Evolutionary conservation across 176 grass and related monocot genomes (phyloP).

Genomic region (Elymus sibiricus): DNA sequence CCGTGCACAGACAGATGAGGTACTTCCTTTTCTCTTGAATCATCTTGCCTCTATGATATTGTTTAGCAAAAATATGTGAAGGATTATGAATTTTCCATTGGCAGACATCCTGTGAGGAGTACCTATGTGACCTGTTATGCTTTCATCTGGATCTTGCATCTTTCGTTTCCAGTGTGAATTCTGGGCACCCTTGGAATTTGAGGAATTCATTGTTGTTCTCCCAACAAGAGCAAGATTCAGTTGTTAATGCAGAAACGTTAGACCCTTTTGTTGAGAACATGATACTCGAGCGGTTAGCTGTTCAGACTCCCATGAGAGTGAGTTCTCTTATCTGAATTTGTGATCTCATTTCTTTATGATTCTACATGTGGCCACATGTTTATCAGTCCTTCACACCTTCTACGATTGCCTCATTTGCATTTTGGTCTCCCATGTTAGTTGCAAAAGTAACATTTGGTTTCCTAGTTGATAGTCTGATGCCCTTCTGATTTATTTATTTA

Average conservation of each 20-base stretch:
- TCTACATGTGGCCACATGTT: conserved; percentile 19
- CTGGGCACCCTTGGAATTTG: conserved; percentile 61
- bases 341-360: conserved; percentile 24
- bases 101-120: conserved; percentile 77
- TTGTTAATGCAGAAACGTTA: conserved; percentile 46
- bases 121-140: conserved; percentile 92
- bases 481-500: neutral
- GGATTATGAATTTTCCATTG: conserved; percentile 36
- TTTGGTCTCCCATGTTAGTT: neutral
- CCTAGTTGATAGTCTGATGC: neutral
- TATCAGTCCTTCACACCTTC: conserved; percentile 12
- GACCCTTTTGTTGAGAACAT: conserved; percentile 97
- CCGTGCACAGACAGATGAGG: conserved; percentile 60
- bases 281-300: conserved; percentile 83
- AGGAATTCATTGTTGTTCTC: conserved; percentile 72
- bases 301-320: conserved; percentile 91
- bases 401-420: neutral
- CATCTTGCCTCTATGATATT: conserved; percentile 14
- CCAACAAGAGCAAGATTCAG: conserved; percentile 51
- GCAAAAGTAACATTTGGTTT: conserved; percentile 1
- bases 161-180: conserved; percentile 90
- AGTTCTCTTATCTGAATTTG: conserved; percentile 25
- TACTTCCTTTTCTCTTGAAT: conserved; percentile 29
- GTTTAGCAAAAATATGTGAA: conserved; percentile 16
- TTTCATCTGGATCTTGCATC: conserved; percentile 88